These are phyloP conservation scores for Phytophthora kernoviae DNA, from an alignment of 352 stramenopile genomes.

Conservation along the genomic window DNA sequence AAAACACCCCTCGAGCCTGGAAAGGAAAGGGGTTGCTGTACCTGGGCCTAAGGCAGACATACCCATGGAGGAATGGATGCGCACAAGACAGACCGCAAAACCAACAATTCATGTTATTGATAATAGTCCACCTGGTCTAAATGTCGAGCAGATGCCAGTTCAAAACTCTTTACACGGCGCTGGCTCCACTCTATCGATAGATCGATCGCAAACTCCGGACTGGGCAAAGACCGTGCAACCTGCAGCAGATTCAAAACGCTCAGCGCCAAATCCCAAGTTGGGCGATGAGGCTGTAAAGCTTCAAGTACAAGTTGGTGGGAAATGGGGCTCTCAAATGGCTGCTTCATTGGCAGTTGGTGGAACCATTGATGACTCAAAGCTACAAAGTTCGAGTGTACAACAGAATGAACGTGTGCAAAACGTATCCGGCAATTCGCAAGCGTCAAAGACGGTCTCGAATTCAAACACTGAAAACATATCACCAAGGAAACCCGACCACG, in stretches of 20 bases:
- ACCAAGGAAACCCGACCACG: conserved; percentile 7
- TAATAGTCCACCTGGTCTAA: conserved; percentile 2
- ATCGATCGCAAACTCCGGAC: conserved; percentile 63
- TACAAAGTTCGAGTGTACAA: too few species aligned
- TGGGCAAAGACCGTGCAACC: conserved; percentile 50
- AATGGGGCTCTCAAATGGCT: conserved; percentile 22
- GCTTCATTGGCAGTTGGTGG: conserved; percentile 2
- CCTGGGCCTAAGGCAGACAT: conserved; percentile 60
- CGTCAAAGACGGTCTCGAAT: neutral
- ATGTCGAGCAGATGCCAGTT: neutral
- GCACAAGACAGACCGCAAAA: conserved; percentile 60
- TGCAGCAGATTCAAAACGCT: conserved; percentile 9
- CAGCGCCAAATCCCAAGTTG: conserved; percentile 6
- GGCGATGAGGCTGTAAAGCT: neutral
- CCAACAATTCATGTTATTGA: conserved; percentile 41
- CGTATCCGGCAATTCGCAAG: neutral
- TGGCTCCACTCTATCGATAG: conserved; percentile 33
- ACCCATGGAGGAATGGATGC: conserved; percentile 79
- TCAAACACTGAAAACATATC: neutral
- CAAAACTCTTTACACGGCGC: neutral
- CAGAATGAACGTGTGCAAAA: neutral
- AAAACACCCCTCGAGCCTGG: conserved; percentile 43
- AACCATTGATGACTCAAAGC: neutral
- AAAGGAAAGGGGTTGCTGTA: conserved; percentile 50
- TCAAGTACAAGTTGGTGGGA: conserved; percentile 13